These are phyloP conservation scores for Paradendryphiella salina DNA, from an alignment of 2,329 filamentous ascomycete species.

Conservation along the genomic window DNA sequence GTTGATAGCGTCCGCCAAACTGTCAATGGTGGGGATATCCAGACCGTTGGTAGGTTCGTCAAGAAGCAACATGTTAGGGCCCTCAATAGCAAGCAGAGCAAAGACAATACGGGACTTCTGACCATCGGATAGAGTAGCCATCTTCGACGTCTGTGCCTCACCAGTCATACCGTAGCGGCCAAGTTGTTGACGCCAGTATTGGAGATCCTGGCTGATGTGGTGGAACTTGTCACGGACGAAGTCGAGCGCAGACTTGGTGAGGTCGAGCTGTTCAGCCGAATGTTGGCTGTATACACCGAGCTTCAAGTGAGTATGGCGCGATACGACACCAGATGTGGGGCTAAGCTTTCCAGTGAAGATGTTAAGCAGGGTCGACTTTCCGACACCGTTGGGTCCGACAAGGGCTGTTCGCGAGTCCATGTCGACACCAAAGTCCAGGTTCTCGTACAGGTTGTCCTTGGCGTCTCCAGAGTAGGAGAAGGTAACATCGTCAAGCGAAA, in stretches of 20 bases:
- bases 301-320: constrained; percentile 96
- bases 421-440: constrained; percentile 97
- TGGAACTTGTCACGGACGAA: constrained; percentile 96
- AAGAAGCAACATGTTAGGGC: constrained; percentile 95
- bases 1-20: constrained; percentile 95
- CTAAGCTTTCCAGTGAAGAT: constrained; percentile 96
- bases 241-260: constrained; percentile 96
- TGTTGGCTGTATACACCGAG: constrained; percentile 98
- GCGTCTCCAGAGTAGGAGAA: constrained; percentile 94
- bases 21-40: constrained; percentile 98
- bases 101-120: constrained; percentile 99
- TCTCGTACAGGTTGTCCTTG: constrained; percentile 91
- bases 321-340: constrained; percentile 78
- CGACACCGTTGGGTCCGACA: constrained; percentile 97
- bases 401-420: constrained; percentile 98
- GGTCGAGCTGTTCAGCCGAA: constrained; percentile 95
- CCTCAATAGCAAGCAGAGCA: constrained; percentile 89
- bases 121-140: constrained; percentile 96
- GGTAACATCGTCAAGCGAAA: constrained; percentile 95
- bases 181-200: constrained; percentile 98
- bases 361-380: constrained; percentile 93
- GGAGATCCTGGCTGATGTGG: constrained; percentile 90
- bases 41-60: constrained; percentile 99
- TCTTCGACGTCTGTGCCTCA: constrained; percentile 92
- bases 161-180: constrained; percentile 92